phyloP scores from a whole-genome alignment of 1,139 yeast species.

The Protomyces arabidopsidicola region DNA sequence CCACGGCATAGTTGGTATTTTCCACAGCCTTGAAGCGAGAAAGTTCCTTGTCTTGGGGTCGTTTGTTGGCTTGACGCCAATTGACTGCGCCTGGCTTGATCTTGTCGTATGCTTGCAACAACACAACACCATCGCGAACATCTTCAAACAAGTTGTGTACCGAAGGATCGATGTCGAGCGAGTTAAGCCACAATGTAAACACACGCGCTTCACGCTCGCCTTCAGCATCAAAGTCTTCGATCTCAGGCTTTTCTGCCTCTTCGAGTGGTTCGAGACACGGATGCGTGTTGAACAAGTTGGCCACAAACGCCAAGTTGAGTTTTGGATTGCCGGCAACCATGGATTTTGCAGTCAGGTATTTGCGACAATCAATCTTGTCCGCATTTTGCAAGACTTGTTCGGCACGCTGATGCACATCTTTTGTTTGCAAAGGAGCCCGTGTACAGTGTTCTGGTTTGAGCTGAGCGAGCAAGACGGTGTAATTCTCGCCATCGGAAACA shows the following conservation, averaged over 20 bases:
- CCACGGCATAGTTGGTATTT: constrained; percentile 93
- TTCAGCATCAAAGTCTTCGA: constrained; percentile 92
- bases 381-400: constrained; percentile 81
- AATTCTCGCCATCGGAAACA: constrained; percentile 91
- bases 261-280: constrained; percentile 96
- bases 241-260: constrained; percentile 78
- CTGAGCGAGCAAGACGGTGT: constrained; percentile 82
- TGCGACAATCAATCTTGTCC: constrained; percentile 85
- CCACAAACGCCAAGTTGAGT: constrained; percentile 93
- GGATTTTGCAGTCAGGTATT: constrained; percentile 88
- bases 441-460: constrained; percentile 82
- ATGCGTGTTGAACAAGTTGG: constrained; percentile 89
- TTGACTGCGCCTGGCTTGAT: constrained; percentile 92
- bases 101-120: constrained; percentile 90
- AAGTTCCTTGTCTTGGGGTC: constrained; percentile 63
- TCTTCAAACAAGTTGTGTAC: constrained; percentile 90
- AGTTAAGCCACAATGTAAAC: constrained; percentile 93
- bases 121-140: constrained; percentile 78
- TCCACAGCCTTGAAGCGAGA: constrained; percentile 92
- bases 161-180: constrained; percentile 92
- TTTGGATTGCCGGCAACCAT: constrained; percentile 95
- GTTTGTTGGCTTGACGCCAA: constrained; percentile 75
- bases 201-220: constrained; percentile 99
- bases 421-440: constrained; percentile 68
- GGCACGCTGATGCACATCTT: constrained; percentile 71